These are phyloP conservation scores for Liquidambar formosana DNA, from an alignment of 164 flowering plant genomes.

Conservation along the genomic window DNA sequence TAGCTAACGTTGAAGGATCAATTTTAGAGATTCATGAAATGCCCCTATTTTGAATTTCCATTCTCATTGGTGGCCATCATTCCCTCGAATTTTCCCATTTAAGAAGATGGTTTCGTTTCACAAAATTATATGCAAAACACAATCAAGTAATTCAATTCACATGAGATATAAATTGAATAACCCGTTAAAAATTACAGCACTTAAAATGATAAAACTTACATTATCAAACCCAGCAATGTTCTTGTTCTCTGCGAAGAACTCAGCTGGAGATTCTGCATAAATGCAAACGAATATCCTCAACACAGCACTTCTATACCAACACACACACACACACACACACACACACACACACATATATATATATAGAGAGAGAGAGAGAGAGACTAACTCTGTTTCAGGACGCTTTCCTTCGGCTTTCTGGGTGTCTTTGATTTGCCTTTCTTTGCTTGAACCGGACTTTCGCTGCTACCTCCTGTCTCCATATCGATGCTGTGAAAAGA, in stretches of 20 bases:
- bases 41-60: no score
- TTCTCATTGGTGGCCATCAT: no score
- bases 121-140: no score
- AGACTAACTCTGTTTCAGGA: constrained; percentile 81
- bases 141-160: no score
- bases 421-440: constrained; percentile 61
- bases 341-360: neutral
- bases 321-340: neutral
- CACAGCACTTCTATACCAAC: neutral
- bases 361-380: constrained; percentile 17
- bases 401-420: constrained; percentile 59
- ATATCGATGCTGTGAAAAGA: constrained; percentile 18
- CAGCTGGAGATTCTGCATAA: constrained; percentile 95
- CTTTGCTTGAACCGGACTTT: constrained; percentile 51
- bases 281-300: constrained; percentile 3
- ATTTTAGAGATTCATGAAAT: no score
- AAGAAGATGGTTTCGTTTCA: no score
- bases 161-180: no score
- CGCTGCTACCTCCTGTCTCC: constrained; percentile 49
- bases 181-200: neutral
- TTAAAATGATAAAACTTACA: constrained; percentile 36
- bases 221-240: constrained; percentile 97
- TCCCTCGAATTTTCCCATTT: no score
- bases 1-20: no score
- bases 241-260: constrained; percentile 96